phyloP scores from a whole-genome alignment of 164 flowering plant species.

The Umbellularia californica region DNA sequence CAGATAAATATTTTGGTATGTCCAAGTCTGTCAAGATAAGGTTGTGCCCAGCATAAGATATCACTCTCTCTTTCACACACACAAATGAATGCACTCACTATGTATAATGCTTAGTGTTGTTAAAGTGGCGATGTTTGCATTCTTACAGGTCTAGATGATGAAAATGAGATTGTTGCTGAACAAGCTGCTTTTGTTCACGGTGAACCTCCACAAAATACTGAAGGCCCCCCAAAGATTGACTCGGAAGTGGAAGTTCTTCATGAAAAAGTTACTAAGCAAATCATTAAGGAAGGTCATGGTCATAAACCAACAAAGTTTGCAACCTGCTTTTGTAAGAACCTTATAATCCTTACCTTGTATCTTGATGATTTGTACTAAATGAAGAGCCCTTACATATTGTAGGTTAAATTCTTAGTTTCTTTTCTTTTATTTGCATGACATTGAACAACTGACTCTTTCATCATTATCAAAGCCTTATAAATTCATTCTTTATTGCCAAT shows the following conservation, averaged over 20 bases:
- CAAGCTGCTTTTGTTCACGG: slow-evolving; percentile 55
- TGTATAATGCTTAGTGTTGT: not conserved
- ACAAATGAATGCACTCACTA: not conserved
- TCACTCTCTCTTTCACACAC: not conserved
- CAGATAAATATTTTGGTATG: not conserved
- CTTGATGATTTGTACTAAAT: not conserved
- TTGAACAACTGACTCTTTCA: not conserved
- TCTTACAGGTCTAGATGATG: slow-evolving; percentile 41
- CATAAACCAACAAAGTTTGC: slow-evolving; percentile 76
- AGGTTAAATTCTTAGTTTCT: not conserved
- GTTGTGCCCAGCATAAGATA: not conserved
- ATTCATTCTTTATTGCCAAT: too few species aligned
- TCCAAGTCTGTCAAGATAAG: not conserved
- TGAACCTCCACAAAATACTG: slow-evolving; percentile 58
- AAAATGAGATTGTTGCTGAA: slow-evolving; percentile 59
- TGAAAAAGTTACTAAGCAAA: slow-evolving; percentile 86
- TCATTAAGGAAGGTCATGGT: slow-evolving; percentile 94
- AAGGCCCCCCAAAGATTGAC: slow-evolving; percentile 71
- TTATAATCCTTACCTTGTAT: not conserved
- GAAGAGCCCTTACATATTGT: not conserved
- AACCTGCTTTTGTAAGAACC: slow-evolving; percentile 82
- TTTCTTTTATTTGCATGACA: not conserved
- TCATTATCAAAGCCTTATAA: too few species aligned
- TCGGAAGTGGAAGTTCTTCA: slow-evolving; percentile 61
- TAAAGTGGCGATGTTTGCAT: not conserved